Conservation (phyloP, 2,329 filamentous ascomycete species). For the Colletotrichum echinochloae region DNA sequence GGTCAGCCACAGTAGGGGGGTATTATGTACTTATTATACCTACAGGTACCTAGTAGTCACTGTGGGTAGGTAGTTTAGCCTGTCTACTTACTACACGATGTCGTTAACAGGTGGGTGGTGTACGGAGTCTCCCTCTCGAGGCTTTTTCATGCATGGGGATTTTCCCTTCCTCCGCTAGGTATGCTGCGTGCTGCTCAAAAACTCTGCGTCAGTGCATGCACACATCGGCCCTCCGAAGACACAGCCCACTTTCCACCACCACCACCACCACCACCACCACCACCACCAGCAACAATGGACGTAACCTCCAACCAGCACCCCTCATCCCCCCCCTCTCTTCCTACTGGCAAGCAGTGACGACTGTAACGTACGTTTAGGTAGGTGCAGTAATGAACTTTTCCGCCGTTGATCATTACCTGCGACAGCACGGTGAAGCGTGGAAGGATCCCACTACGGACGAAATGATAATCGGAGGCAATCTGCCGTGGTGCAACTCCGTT, state of each 20-base stretch:
- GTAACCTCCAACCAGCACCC: background rate
- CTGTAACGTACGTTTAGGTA: background rate
- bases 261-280: background rate
- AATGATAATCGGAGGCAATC: slow-evolving; percentile 30
- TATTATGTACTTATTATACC: too few species aligned
- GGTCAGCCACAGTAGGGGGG: too few species aligned
- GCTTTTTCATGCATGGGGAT: background rate
- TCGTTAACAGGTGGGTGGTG: too few species aligned
- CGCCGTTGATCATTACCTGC: slow-evolving; percentile 20
- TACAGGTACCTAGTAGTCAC: too few species aligned
- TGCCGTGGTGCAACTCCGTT: slow-evolving; percentile 14
- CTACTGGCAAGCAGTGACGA: too few species aligned
- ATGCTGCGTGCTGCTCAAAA: slow-evolving; percentile 18
- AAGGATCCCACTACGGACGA: slow-evolving; percentile 19
- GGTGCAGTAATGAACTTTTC: slow-evolving; percentile 11
- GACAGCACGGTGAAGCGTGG: slow-evolving; percentile 2
- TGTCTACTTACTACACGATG: too few species aligned
- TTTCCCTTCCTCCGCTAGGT: slow-evolving; percentile 7
- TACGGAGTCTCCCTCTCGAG: slow-evolving; percentile 11
- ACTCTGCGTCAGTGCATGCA: slow-evolving; percentile 23
- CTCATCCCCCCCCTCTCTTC: background rate
- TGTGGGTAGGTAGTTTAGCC: too few species aligned
- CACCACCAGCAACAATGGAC: background rate
- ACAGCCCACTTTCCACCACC: background rate
- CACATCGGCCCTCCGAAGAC: slow-evolving; percentile 29